Percentiles rank a stretch among this genome's conserved stretches.
These are phyloP conservation scores for Lachnellula hyalina DNA, from an alignment of 2,329 filamentous ascomycete genomes.

Conservation along the genomic window DNA sequence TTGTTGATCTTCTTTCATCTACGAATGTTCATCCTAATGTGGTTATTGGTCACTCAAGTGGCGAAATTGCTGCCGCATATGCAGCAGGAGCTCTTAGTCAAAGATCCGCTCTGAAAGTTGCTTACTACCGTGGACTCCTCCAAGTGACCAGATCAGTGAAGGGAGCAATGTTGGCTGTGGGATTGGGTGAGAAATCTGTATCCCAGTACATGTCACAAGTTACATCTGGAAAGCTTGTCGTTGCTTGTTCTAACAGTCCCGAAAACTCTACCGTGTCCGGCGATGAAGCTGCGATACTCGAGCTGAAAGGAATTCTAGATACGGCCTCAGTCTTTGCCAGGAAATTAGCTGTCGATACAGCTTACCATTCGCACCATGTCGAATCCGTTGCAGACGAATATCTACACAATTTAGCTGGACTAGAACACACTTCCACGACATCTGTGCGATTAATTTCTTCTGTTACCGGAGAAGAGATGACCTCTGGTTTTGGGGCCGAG, in stretches of 20 bases:
- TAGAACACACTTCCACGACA: neutral
- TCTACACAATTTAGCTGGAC: neutral
- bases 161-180: conserved; percentile 52
- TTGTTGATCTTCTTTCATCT: conserved; percentile 28
- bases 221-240: conserved; percentile 15
- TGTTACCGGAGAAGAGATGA: neutral
- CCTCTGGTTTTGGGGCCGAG: neutral
- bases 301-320: conserved; percentile 5
- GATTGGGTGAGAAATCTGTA: conserved; percentile 18
- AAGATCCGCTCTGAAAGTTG: conserved; percentile 18
- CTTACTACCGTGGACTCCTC: conserved; percentile 23
- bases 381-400: neutral
- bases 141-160: conserved; percentile 21
- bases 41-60: conserved; percentile 23
- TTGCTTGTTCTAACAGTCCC: conserved; percentile 31
- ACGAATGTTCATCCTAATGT: conserved; percentile 16
- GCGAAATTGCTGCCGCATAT: conserved; percentile 28
- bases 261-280: conserved; percentile 19
- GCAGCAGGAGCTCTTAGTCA: conserved; percentile 21
- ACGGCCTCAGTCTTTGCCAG: conserved; percentile 29
- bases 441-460: too few relatives aligned
- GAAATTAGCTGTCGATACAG: conserved; percentile 32
- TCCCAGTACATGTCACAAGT: neutral
- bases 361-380: conserved; percentile 37
- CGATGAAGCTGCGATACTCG: conserved; percentile 9